A percentile compares a stretch with the other conserved stretches of the same genome.
These are phyloP conservation scores for Kazachstania africana DNA, from an alignment of 805 yeast genomes.

Conservation along the genomic window DNA sequence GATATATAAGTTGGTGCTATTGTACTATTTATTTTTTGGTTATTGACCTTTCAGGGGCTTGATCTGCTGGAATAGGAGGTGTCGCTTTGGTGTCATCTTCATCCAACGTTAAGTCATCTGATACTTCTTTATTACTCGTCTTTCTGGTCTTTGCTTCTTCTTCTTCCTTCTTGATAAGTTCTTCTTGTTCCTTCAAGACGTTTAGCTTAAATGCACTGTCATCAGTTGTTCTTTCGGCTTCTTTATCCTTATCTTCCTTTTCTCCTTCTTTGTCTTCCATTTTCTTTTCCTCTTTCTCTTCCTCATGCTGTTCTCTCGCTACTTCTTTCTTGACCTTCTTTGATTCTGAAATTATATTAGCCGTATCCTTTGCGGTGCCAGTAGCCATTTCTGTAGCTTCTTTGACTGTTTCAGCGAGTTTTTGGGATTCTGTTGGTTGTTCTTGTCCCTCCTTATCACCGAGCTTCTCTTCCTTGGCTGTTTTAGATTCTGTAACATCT, in stretches of 20 bases:
- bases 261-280: constrained; percentile 1
- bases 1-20: too few species aligned
- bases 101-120: constrained; percentile 27
- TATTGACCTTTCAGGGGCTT: constrained; percentile 12
- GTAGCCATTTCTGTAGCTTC: constrained; percentile 1
- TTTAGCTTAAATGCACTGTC: constrained; percentile 55
- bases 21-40: constrained; percentile 12
- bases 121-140: constrained; percentile 13
- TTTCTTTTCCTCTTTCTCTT: constrained; percentile 5
- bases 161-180: constrained; percentile 74
- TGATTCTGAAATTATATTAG: not conserved
- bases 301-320: constrained; percentile 2
- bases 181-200: constrained; percentile 70
- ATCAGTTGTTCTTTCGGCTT: constrained; percentile 9
- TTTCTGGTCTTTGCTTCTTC: too few species aligned
- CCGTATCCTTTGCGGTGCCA: not conserved
- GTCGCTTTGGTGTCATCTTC: constrained; percentile 26
- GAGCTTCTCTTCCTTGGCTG: constrained; percentile 15
- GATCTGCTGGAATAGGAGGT: constrained; percentile 9
- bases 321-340: constrained; percentile 3
- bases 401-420: constrained; percentile 2
- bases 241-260: not conserved
- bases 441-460: too few species aligned
- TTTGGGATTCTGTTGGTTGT: constrained; percentile 1
- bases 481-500: constrained; percentile 48